phyloP scores from a whole-genome alignment of 805 yeast genomes.

The Kluyveromyces siamensis region DNA sequence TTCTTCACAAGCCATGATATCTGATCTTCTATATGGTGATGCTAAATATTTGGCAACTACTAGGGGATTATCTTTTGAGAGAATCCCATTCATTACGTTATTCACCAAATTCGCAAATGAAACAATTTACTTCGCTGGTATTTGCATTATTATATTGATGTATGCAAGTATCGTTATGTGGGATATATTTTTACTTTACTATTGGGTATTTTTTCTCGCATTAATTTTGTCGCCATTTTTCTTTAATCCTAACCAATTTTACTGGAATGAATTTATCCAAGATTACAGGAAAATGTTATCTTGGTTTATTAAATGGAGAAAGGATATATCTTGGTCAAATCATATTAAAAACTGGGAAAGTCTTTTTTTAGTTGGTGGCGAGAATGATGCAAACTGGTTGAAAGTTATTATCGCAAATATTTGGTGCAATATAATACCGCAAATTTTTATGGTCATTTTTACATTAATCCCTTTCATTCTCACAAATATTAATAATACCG shows the following conservation, averaged over 20 bases:
- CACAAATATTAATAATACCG: constrained; percentile 27
- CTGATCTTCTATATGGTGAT: constrained; percentile 68
- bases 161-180: constrained; percentile 56
- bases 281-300: constrained; percentile 43
- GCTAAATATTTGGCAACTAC: constrained; percentile 80
- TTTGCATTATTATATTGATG: constrained; percentile 41
- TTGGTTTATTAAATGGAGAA: constrained; percentile 43
- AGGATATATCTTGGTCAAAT: constrained; percentile 11
- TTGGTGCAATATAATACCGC: constrained; percentile 33
- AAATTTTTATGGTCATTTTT: constrained; percentile 27
- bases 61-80: constrained; percentile 69
- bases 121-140: constrained; percentile 55
- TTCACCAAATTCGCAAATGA: constrained; percentile 64
- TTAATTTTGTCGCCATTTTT: constrained; percentile 50
- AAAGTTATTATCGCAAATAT: constrained; percentile 29
- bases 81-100: constrained; percentile 56
- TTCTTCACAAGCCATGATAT: constrained; percentile 60
- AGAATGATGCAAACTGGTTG: constrained; percentile 31
- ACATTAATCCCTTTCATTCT: constrained; percentile 42
- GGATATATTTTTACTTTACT: constrained; percentile 46
- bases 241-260: constrained; percentile 59
- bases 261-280: constrained; percentile 52
- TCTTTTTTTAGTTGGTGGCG: constrained; percentile 29
- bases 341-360: constrained; percentile 24
- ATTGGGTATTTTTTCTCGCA: constrained; percentile 53